Evolutionary conservation across 805 yeast species (phyloP), one percentile per base, ranked within the genome.

Genomic region (Starmerella tilneyi): DNA sequence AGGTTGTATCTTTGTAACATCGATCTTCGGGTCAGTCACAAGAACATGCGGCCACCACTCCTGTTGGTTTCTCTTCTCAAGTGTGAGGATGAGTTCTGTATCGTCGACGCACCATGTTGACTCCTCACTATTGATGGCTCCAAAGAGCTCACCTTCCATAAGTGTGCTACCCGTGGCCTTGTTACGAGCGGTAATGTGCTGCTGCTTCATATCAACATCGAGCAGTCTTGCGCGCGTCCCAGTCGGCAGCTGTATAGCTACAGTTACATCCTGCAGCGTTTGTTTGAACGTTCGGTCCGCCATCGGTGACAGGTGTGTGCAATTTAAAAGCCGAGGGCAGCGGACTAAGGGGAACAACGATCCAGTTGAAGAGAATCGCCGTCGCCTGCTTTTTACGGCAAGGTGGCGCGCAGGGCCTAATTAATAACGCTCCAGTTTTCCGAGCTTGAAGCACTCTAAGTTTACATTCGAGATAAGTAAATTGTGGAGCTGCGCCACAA

Each of bases 41-140:
- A 69, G 63, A 9, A 70, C 70, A 47, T 64, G 70, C 16, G 73
- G 72, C 73, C 73, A 69, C 73, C 73, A 70, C 43, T 68, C 68
- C 42, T 56, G 55, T 38, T 59, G 51, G 51, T 60, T 63, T 30
- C 29, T 41, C 51, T 69, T 69, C 28, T 66, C 69, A 15, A 69
- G 55, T 8, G 63, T 58, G 16, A 69, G 48, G 9, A 57, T 50
- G 20, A 69, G 57, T 48, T 63, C 69, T 29, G 51, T 59, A 44
- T 69, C 73, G 17, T 60, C 66, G 4, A 70, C 56, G 4, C 69
- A 57, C 73, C 73, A 69, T 2, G 71, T 65, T 9, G 64, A 60
- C 20, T 60, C 69, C 21, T 61, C 70, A 1, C 49, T 54, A 29
- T 52, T 56, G 16, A 63, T 52, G 2, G 53, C 52, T 9, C 63